Base-by-base conservation (phyloP, 2,329 filamentous ascomycete species). In the Alternaria sp. region DNA sequence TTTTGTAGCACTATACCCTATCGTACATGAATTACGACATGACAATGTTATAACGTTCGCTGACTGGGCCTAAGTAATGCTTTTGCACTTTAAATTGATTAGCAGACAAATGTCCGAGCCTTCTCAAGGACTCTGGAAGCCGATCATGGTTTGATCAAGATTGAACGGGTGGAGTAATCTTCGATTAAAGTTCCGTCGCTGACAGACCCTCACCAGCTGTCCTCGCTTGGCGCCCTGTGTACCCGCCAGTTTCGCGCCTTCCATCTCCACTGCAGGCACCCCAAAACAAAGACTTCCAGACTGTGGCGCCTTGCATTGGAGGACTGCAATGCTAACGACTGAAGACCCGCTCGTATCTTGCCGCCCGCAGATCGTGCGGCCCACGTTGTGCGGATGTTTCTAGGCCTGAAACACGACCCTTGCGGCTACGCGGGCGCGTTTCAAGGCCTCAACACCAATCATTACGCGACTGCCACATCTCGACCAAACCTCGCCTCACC, bases 361-460 rank as follows among this genome's bases (percentile, higher is more conserved):
- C 73, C 74, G 74, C 74, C 73, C 67, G 70, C 59, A 55, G 67
- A 71, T 71, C 58, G 62, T 58, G 59, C 51, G 57, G 64, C 47
- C 54, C 62, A 63, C 62, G 16, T 38, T 20, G 28, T 55, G 51
- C 58, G 65, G 59, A 65, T 64, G 69, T 71, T 73, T 72, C 60
- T 64, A 61, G 63, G 67, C 61, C 60, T 77, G 74, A 77, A 78
- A 78, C 74, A 66, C 41, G 9, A 59, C 56, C 66, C 67, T 43
- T 61, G 65, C 67, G 51, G 49, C 54, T 62, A 57, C 63, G 59
- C 68, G 65, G 63, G 52, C 68, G 63, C 61, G 73, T 69, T 71
- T 63, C 61, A 71, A 67, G 64, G 68, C 36, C 57, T 65, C 67
- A 58, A 57, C 54, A 54, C 77, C 77, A 79, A 79, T 79, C 65